Evolutionary conservation across 805 yeast species (phyloP), one percentile per base, ranked within the genome.

Genomic region (Cyberlindnera veronae): DNA sequence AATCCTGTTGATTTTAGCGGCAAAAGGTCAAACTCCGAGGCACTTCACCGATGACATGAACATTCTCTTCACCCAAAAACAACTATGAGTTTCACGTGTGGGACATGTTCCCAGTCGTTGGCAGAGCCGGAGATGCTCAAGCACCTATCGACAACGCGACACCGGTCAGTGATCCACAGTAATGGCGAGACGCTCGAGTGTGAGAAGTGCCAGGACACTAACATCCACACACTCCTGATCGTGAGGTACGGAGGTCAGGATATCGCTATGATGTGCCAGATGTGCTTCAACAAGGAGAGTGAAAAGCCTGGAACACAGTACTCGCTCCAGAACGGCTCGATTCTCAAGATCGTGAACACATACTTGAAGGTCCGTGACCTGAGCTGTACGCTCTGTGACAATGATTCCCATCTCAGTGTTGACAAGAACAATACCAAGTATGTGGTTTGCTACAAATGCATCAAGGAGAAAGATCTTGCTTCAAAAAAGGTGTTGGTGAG

Each of bases 181-280:
- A 50, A 62, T 3, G 65, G 59, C 9, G 81, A 76, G 48, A 59
- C 57, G 9, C 54, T 79, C 3, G 67, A 66, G 46, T 79, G 84
- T 56, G 82, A 76, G 52, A 75, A 71, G 30, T 79, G 84, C 56
- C 66, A 65, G 16, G 75, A 76, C 49, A 49, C 66, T 28, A 78
- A 76, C 49, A 66, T 79, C 34, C 81, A 77, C 55, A 72, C 70
- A 50, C 60, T 78, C 39, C 68, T 63, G 36, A 63, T 78, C 32
- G 62, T 73, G 7, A 56, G 83, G 28, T 74, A 67, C 53, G 83
- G 79, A 2, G 75, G 79, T 21, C 67, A 72, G 14, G 81, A 76
- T 49, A 71, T 78, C 69, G 57, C 69, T 0, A 55, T 76, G 43
- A 54, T 75, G 16, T 78, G 84, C 51, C 62, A 61, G 23, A 34